Base-by-base conservation (phyloP, 176 grass and related monocot species). In the Musa troglodytarum region DNA sequence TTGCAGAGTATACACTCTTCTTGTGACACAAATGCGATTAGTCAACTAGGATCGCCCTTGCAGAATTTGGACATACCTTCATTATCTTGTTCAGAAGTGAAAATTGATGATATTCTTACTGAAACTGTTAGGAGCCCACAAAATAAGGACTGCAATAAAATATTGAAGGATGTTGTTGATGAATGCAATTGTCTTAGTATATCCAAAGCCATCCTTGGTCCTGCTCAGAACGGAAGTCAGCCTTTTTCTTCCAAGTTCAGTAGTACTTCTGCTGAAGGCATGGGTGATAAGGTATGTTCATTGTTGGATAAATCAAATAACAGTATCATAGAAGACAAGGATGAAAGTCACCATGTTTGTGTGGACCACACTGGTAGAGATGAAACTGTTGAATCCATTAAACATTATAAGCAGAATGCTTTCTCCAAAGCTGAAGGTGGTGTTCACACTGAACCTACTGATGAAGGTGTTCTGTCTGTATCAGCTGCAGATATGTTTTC, bases 341-440 rank as follows among this genome's bases (percentile, higher is more conserved):
- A 74, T 14, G 65, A 65, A 64, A 80, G 26, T 28, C 50, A 71
- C 73, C 11, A 13, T 65, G 59, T 69, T 74, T 49, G 50, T 81
- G 65, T 66, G 67, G 53, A 65, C 63, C 81, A 80, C 81, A 20
- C 15, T 22, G 85, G 23, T 63, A 67, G 51, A 72, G 77, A 87
- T 82, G 79, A 11, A 52, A 80, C 65, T 77, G 52, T 54, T 13
- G 80, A 88, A 24, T 74, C 78, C 85, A 63, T 81, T 83, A 79
- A 54, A 24, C 52, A 49, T 29, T 79, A 66, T 51, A 54, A 65
- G 74, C 80, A 72, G 50, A 25, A 9, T 67, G 14, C 17, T 81
- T 20, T 78, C 52, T 83, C 72, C 34, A 72, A 63, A 65, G 25
- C 57, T 70, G 63, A 61, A 71, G 53, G 73, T 2, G 53, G 55